phyloP scores from a whole-genome alignment of 305 asterid species.

The Fraxinus paxiana region DNA sequence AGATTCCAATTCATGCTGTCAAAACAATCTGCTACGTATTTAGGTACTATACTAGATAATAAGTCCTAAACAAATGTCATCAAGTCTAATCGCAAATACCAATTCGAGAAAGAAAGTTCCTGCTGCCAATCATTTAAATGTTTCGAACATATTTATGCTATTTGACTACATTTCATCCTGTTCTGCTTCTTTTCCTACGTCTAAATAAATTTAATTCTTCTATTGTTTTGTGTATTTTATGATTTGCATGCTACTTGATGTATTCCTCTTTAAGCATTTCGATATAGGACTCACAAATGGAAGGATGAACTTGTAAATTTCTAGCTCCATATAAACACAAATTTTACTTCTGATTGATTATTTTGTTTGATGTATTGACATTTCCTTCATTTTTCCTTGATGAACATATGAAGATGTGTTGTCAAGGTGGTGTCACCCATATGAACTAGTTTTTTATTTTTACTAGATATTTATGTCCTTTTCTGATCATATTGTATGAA shows the following conservation, averaged over 20 bases:
- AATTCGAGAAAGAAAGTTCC: background rate
- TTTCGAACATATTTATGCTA: background rate
- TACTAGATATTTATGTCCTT: conserved; percentile 1
- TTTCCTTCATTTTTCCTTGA: background rate
- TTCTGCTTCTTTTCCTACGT: background rate
- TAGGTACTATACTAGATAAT: background rate
- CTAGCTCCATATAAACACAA: background rate
- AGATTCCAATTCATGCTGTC: background rate
- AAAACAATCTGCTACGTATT: background rate
- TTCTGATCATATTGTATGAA: background rate
- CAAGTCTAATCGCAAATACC: background rate
- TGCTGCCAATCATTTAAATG: background rate
- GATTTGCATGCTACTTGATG: background rate
- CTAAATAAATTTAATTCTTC: background rate
- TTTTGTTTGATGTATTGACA: background rate
- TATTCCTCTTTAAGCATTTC: background rate
- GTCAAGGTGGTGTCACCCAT: background rate
- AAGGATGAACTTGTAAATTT: background rate
- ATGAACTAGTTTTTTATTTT: background rate
- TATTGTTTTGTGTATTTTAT: background rate
- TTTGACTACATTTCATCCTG: background rate
- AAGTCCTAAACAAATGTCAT: background rate
- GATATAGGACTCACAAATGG: background rate
- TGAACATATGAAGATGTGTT: background rate
- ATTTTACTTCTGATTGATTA: background rate